Evolutionary conservation across 2,329 filamentous ascomycete species (phyloP), one percentile per base, ranked within the genome.

Genomic region (Ceratocystis colombiana): DNA sequence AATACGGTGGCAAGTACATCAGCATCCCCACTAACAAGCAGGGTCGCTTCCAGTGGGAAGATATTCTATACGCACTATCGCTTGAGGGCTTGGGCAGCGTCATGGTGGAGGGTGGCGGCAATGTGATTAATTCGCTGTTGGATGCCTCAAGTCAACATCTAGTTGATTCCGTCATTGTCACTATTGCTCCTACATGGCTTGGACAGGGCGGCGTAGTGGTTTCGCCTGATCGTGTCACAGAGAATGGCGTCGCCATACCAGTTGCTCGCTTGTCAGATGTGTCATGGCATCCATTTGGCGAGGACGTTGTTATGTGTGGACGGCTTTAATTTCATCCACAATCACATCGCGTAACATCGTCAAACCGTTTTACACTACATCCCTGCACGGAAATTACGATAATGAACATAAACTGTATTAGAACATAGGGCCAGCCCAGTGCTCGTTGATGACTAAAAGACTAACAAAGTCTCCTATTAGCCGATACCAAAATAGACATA

Each of bases 81-180:
- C 73, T 73, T 0, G 79, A 88, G 70, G 85, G 85, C 1, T 77
- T 96, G 57, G 75, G 76, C 64, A 96, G 90, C 73, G 79, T 96
- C 67, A 96, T 96, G 93, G 82, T 97, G 62, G 93, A 97, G 74
- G 93, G 93, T 0, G 93, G 93, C 10, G 92, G 84, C 0, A 79
- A 80, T 10, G 85, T 96, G 44, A 90, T 97, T 73, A 95, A 94
- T 73, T 84, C 88, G 46, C 76, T 97, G 20, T 79, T 97, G n/a
- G 79, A 82, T 48, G 79, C 82, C 1, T 77, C 78, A 33, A 84
- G 85, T 71, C 78, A 83, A 17, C 71, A 74, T n/a, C 77, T 91
- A 7, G 79, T 96, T 53, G 82, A 90, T 72, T 87, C 87, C 1
- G 86, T 96, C 62, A 88, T 97, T 71, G 81, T 96, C 67, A 96